Evolutionary conservation across 2,329 filamentous ascomycete species (phyloP), one percentile per base, ranked within the genome.

Genomic region (Rachicladosporium sp.): DNA sequence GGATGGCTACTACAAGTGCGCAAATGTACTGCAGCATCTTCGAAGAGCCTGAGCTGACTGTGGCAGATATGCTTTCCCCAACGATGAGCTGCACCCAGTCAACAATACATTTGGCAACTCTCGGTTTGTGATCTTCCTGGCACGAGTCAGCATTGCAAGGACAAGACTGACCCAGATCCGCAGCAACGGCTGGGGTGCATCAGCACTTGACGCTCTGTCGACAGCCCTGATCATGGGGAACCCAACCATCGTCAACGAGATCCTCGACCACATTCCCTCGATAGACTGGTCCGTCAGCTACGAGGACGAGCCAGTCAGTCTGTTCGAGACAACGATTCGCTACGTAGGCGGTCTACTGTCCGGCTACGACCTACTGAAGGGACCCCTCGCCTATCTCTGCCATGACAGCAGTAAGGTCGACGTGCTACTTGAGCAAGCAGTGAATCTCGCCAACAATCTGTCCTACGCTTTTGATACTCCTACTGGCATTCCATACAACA

Each of bases 311-410:
- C 61, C 67, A 7, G 76, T 93, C 36, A 89, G 81, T 30, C 62
- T 94, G 6, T 94, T 94, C 52, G 87, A 94, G 62, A 93, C 85
- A 0, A 94, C 84, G 0, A 93, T 94, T 53, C 78, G 87, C 21
- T 93, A 93, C 52, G 64, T 94, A 1, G 87, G 76, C 7, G 87
- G 86, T 10, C 69, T 94, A 51, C 56, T 94, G 6, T 82, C 86
- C 2, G 83, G 69, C 3, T 80, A 83, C 50, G 81, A 85, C 55
- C 69, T 94, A 36, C 64, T 93, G 35, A 78, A 66, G 1, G 82
- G 82, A 0, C 80, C 81, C 1, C 67, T 78, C 11, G 63, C 67
- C 10, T 47, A 68, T 27, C 61, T 79, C 10, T 67, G 42, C 9
- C 40, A 46, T 1, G 15, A 41, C 15, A 12, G 57, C 11, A 51